Evolutionary conservation across 164 flowering plant species (phyloP).

Genomic region (Umbilicus rupestris): DNA sequence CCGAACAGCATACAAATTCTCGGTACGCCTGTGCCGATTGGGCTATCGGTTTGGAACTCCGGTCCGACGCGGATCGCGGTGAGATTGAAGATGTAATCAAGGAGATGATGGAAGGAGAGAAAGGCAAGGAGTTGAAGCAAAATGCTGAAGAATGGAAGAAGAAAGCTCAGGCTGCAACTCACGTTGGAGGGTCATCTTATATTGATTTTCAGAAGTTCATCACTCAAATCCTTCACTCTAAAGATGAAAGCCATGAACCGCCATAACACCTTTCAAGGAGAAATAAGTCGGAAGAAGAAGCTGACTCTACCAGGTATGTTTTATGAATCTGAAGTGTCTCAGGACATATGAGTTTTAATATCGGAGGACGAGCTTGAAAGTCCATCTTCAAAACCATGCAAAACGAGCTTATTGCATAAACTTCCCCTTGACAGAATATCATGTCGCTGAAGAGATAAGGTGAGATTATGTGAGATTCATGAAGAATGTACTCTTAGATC

Average conservation of each 20-base stretch:
- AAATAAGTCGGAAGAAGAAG: no score
- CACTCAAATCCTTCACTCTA: neutral
- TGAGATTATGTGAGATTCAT: no score
- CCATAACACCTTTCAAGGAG: no score
- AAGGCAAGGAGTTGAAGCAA: neutral
- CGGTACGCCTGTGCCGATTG: slow-evolving; percentile 9
- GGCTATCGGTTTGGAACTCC: slow-evolving; percentile 12
- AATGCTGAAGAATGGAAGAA: slow-evolving; percentile 10
- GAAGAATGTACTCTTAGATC: no score
- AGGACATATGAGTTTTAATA: no score
- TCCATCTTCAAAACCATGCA: no score
- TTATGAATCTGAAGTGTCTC: no score
- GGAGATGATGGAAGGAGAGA: slow-evolving; percentile 9
- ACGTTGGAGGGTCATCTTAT: slow-evolving; percentile 7
- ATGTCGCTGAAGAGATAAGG: no score
- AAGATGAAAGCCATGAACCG: neutral
- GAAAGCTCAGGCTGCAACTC: slow-evolving; percentile 6
- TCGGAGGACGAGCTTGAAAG: no score
- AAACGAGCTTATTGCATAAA: no score
- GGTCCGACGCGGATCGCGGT: slow-evolving; percentile 7
- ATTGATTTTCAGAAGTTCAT: neutral
- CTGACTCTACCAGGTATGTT: no score
- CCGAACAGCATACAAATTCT: slow-evolving; percentile 14
- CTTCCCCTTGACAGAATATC: no score
- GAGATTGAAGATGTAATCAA: slow-evolving; percentile 6